These are phyloP conservation scores for Aureobasidium vineae DNA, from an alignment of 2,329 filamentous ascomycete species.

Conservation along the genomic window DNA sequence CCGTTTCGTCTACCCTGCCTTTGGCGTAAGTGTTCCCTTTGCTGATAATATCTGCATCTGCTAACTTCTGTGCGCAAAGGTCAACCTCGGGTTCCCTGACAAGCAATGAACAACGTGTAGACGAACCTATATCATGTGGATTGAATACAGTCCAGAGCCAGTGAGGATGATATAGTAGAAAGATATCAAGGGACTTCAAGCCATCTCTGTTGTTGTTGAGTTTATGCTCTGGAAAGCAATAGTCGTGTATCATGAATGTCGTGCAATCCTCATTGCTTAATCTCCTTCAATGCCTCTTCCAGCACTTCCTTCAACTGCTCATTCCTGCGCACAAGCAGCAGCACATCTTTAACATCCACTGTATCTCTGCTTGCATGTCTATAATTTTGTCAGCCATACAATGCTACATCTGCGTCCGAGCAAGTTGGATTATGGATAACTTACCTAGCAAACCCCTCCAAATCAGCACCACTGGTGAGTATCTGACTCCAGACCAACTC, in stretches of 20 bases:
- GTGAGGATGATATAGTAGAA: background rate
- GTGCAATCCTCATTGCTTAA: background rate
- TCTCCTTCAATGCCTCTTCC: slow-evolving; percentile 44
- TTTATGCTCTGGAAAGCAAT: background rate
- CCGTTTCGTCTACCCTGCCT: slow-evolving; percentile 51
- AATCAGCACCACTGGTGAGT: slow-evolving; percentile 47
- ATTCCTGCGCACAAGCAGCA: slow-evolving; percentile 83
- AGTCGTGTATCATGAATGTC: background rate
- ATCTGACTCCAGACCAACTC: slow-evolving; percentile 88
- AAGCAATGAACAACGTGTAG: slow-evolving; percentile 40
- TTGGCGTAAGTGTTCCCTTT: slow-evolving; percentile 40
- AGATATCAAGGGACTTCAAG: background rate
- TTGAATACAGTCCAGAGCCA: background rate
- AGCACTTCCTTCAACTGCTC: slow-evolving; percentile 78
- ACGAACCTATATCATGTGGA: background rate
- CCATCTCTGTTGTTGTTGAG: background rate
- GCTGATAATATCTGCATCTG: slow-evolving; percentile 13
- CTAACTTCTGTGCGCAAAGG: slow-evolving; percentile 29
- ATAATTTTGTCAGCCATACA: background rate
- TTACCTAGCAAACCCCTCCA: slow-evolving; percentile 62
- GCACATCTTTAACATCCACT: slow-evolving; percentile 80
- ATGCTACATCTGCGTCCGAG: background rate
- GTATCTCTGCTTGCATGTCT: slow-evolving; percentile 79
- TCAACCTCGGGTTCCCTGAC: slow-evolving; percentile 51
- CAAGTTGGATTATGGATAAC: background rate